Evolutionary conservation across 768 basidiomycete species (phyloP).

Genomic region (Plicaturopsis crispa): DNA sequence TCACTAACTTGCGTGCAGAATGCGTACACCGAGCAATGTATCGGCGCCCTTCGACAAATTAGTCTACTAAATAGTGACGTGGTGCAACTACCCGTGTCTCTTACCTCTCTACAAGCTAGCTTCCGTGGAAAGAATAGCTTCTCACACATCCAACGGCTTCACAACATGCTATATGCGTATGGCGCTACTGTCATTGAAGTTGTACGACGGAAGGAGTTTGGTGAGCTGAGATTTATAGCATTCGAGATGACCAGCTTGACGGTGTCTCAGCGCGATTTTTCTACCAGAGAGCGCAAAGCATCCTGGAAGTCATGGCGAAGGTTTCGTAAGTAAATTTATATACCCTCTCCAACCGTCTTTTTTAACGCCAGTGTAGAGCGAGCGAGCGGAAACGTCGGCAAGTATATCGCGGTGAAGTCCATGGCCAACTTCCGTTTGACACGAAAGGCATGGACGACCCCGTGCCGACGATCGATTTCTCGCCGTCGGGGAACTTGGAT

Average conservation of each 20-base stretch:
- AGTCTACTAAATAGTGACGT: constrained; percentile 78
- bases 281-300: constrained; percentile 68
- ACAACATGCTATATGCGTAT: constrained; percentile 88
- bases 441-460: constrained; percentile 74
- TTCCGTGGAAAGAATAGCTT: constrained; percentile 78
- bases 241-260: constrained; percentile 1
- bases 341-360: background rate
- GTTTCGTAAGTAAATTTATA: constrained; percentile 54
- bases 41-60: constrained; percentile 66
- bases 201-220: constrained; percentile 84
- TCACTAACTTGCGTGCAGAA: constrained; percentile 44
- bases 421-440: constrained; percentile 85
- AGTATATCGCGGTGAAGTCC: constrained; percentile 77
- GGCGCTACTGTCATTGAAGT: constrained; percentile 88
- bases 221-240: constrained; percentile 30
- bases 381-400: constrained; percentile 78
- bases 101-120: constrained; percentile 61
- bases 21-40: constrained; percentile 57
- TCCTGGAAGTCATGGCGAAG: constrained; percentile 83
- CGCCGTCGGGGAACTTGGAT: constrained; percentile 58
- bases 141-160: constrained; percentile 83
- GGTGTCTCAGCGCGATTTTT: constrained; percentile 60
- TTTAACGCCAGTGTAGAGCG: constrained; percentile 32
- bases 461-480: constrained; percentile 75
- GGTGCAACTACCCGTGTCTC: constrained; percentile 57